Evolutionary conservation across 306 rosid species (phyloP).

Genomic region (Glycine tomentella): DNA sequence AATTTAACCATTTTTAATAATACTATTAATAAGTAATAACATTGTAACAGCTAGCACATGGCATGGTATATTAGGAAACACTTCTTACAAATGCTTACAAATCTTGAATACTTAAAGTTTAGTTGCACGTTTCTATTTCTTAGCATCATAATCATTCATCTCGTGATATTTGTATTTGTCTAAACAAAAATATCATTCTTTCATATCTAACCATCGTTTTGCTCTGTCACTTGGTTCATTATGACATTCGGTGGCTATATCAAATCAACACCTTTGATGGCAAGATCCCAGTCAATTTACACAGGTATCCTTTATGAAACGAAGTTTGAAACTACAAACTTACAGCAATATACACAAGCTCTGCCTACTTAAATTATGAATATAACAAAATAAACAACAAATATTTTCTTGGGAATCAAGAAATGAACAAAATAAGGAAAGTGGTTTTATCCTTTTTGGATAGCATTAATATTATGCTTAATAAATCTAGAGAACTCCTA

Average conservation of each 20-base stretch:
- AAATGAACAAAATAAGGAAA: neutral
- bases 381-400: neutral
- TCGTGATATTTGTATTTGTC: no score
- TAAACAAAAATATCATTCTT: neutral
- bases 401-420: neutral
- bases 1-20: neutral
- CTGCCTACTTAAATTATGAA: neutral
- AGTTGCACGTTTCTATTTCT: neutral
- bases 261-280: neutral
- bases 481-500: neutral
- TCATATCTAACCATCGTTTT: neutral
- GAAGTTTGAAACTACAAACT: neutral
- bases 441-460: neutral
- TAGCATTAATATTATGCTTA: slow-evolving; percentile 23
- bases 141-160: neutral
- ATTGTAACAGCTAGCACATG: neutral
- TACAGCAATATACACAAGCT: neutral
- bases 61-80: neutral
- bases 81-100: neutral
- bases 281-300: neutral
- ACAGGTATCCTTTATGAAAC: neutral
- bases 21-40: neutral
- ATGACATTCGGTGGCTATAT: neutral
- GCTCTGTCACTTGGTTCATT: neutral
- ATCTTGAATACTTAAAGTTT: no score